A percentile compares a stretch with the other conserved stretches of the same genome.
Evolutionary conservation across 768 basidiomycete genomes (phyloP).

Genomic region (Stropharia rugosoannulata): DNA sequence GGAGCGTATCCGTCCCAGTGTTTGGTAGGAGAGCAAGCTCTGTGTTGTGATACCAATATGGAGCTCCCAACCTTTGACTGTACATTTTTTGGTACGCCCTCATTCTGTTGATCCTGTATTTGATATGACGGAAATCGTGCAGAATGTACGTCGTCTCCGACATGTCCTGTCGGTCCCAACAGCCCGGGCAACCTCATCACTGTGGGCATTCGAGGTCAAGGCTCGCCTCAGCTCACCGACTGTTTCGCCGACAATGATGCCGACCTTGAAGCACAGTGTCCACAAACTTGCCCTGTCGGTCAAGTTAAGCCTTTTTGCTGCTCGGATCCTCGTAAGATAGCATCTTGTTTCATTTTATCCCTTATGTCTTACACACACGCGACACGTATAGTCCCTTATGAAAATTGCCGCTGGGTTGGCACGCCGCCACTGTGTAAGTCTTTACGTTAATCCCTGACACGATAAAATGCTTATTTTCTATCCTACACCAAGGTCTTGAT

Average conservation of each 20-base stretch:
- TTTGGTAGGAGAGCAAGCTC: constrained; percentile 1
- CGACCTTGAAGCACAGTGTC: not conserved
- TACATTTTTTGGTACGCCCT: not conserved
- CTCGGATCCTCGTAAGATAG: constrained; percentile 1
- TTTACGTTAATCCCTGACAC: not conserved
- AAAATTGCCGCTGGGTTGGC: constrained; percentile 6
- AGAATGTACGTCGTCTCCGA: not conserved
- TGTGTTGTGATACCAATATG: not conserved
- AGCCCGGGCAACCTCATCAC: not conserved
- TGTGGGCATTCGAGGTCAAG: constrained; percentile 1
- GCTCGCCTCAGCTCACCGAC: not conserved
- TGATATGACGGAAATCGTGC: not conserved
- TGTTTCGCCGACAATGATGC: not conserved
- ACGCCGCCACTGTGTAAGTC: constrained; percentile 7
- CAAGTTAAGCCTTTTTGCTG: constrained; percentile 1
- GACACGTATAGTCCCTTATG: constrained; percentile 1
- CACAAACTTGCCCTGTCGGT: not conserved
- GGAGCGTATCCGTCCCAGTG: not conserved
- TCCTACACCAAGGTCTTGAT: not conserved
- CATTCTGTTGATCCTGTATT: not conserved
- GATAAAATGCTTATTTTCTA: not conserved
- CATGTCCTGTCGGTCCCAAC: not conserved
- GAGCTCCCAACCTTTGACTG: not conserved
- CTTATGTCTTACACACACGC: no score
- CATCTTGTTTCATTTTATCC: no score